These are phyloP conservation scores for Zymoseptoria tritici DNA, from an alignment of 2,329 filamentous ascomycete genomes.

Conservation along the genomic window DNA sequence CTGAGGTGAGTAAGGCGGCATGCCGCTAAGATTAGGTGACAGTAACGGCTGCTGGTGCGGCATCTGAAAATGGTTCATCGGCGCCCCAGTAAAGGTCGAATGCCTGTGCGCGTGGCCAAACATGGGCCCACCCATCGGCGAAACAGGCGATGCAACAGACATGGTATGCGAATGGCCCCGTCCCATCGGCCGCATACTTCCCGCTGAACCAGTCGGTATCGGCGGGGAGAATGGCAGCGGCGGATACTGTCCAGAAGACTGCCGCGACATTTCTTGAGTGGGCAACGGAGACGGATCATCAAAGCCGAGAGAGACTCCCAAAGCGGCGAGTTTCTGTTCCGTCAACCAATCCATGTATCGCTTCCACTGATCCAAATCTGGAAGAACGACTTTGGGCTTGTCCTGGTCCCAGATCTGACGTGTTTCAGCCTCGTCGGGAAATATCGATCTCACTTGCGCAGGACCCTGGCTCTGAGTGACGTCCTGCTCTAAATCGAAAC, in stretches of 20 bases:
- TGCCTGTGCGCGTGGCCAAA: constrained; percentile 60
- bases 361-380: constrained; percentile 66
- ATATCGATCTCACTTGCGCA: constrained; percentile 59
- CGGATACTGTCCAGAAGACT: constrained; percentile 66
- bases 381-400: constrained; percentile 55
- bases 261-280: constrained; percentile 47
- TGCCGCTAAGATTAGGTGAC: constrained; percentile 40
- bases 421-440: constrained; percentile 50
- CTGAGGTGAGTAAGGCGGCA: constrained; percentile 33
- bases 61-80: constrained; percentile 59
- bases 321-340: constrained; percentile 84
- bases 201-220: constrained; percentile 68
- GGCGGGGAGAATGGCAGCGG: constrained; percentile 77
- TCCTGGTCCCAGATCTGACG: constrained; percentile 34
- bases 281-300: constrained; percentile 52
- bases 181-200: constrained; percentile 43
- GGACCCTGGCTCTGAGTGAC: constrained; percentile 17
- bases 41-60: constrained; percentile 38
- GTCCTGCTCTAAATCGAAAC: constrained; percentile 58
- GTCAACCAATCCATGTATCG: constrained; percentile 73
- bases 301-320: constrained; percentile 76
- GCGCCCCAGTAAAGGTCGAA: constrained; percentile 57
- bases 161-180: constrained; percentile 44
- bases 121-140: constrained; percentile 49
- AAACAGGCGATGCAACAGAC: constrained; percentile 64